Evolutionary conservation across 2,329 filamentous ascomycete species (phyloP).

Genomic region (Fusarium coicis): DNA sequence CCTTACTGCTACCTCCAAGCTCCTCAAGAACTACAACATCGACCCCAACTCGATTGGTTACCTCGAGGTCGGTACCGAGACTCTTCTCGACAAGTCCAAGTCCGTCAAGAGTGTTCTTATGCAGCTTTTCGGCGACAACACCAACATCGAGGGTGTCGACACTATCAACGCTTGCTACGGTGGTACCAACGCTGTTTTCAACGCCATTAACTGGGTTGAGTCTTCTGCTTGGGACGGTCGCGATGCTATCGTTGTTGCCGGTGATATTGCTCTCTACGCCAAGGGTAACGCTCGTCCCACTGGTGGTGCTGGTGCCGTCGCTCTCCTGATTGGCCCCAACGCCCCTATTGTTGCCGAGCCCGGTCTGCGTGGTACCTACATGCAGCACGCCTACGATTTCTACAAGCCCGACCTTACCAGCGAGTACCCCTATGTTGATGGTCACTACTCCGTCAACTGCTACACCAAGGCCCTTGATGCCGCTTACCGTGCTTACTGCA

Average conservation of each 20-base stretch:
- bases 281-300: conserved; percentile 85
- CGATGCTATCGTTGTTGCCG: conserved; percentile 81
- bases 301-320: conserved; percentile 82
- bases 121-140: conserved; percentile 87
- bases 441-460: conserved; percentile 84
- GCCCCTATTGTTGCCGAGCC: conserved; percentile 82
- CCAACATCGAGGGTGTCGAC: conserved; percentile 85
- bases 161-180: conserved; percentile 89
- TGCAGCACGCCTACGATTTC: conserved; percentile 88
- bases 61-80: conserved; percentile 88
- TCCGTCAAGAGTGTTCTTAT: conserved; percentile 89
- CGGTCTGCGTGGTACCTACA: conserved; percentile 81
- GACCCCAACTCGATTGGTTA: conserved; percentile 81
- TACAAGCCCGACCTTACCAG: conserved; percentile 90
- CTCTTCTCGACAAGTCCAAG: conserved; percentile 89
- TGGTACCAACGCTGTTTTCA: conserved; percentile 86
- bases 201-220: conserved; percentile 86
- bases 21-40: conserved; percentile 85
- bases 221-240: conserved; percentile 88
- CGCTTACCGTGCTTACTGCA: conserved; percentile 83
- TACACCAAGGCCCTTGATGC: conserved; percentile 84
- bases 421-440: conserved; percentile 88
- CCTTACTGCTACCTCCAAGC: conserved; percentile 80
- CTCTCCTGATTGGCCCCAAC: conserved; percentile 81
- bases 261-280: conserved; percentile 87